These are phyloP conservation scores for Begonia masoniana DNA, from an alignment of 306 rosid species.

Conservation along the genomic window DNA sequence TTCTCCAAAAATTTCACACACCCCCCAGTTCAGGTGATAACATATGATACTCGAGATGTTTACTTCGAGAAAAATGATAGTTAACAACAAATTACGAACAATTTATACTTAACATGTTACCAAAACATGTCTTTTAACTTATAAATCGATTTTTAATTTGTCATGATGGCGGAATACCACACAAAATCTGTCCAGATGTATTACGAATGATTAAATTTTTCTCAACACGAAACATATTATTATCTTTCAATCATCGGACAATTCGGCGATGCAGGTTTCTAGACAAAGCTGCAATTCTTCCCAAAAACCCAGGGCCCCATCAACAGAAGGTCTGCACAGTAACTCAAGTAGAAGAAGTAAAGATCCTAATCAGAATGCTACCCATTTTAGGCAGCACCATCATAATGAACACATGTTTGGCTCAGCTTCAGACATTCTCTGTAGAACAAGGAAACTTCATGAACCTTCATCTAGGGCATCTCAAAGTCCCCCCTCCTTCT, in stretches of 20 bases:
- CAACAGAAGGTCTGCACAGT: conserved; percentile 56
- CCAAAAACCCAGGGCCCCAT: conserved; percentile 18
- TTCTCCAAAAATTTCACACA: conserved; percentile 32
- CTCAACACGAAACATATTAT: too few relatives aligned
- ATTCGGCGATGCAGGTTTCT: conserved; percentile 20
- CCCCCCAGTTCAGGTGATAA: conserved; percentile 34
- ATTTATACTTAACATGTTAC: too few relatives aligned
- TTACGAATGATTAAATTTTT: too few relatives aligned
- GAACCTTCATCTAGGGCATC: conserved; percentile 40
- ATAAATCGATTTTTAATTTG: too few relatives aligned
- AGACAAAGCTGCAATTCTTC: conserved; percentile 60
- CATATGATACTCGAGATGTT: too few relatives aligned
- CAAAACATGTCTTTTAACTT: too few relatives aligned
- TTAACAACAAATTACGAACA: too few relatives aligned
- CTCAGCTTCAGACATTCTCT: conserved; percentile 87
- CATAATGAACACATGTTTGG: conserved; percentile 76
- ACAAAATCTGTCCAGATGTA: too few relatives aligned
- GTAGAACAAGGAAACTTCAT: conserved; percentile 56
- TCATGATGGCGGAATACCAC: too few relatives aligned
- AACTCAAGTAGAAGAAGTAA: conserved; percentile 84
- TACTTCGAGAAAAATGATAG: too few relatives aligned
- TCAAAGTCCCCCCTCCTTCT: conserved; percentile 58
- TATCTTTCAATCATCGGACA: too few relatives aligned
- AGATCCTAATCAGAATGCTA: conserved; percentile 62
- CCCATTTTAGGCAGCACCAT: conserved; percentile 72